phyloP scores from a whole-genome alignment of 2,329 filamentous ascomycete genomes.

The Remersonia thermophila region DNA sequence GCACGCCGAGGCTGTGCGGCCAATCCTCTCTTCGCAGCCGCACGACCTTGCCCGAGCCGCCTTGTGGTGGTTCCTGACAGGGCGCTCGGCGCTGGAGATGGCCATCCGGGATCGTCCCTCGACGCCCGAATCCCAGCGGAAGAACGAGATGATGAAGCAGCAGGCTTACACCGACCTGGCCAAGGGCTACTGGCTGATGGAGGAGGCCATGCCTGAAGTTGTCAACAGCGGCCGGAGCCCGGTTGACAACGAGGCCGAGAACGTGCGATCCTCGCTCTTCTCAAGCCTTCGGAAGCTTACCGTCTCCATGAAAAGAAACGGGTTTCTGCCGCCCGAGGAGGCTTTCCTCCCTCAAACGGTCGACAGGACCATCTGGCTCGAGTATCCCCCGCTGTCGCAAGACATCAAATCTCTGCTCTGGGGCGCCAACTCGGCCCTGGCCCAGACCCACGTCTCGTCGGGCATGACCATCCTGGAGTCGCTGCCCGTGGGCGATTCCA shows the following conservation, averaged over 20 bases:
- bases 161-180: constrained; percentile 79
- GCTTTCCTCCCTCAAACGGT: constrained; percentile 62
- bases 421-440: constrained; percentile 41
- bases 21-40: constrained; percentile 49
- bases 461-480: constrained; percentile 49
- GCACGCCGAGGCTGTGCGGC: constrained; percentile 61
- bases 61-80: constrained; percentile 83
- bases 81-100: constrained; percentile 61
- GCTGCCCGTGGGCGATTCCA: constrained; percentile 66
- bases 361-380: constrained; percentile 70
- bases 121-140: constrained; percentile 39
- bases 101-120: constrained; percentile 54
- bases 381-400: constrained; percentile 61
- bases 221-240: constrained; percentile 30
- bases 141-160: constrained; percentile 45
- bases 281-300: constrained; percentile 61
- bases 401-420: constrained; percentile 61
- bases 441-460: constrained; percentile 33
- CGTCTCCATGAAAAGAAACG: constrained; percentile 74
- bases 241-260: constrained; percentile 35
- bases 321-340: constrained; percentile 59
- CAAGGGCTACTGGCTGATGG: constrained; percentile 73
- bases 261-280: constrained; percentile 43
- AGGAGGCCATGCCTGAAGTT: constrained; percentile 40
- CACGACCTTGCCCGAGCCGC: constrained; percentile 59